A percentile compares a stretch with the other conserved stretches of the same genome.
Conservation (phyloP, 345 rosid genomes). For the Lepidium sativum region DNA sequence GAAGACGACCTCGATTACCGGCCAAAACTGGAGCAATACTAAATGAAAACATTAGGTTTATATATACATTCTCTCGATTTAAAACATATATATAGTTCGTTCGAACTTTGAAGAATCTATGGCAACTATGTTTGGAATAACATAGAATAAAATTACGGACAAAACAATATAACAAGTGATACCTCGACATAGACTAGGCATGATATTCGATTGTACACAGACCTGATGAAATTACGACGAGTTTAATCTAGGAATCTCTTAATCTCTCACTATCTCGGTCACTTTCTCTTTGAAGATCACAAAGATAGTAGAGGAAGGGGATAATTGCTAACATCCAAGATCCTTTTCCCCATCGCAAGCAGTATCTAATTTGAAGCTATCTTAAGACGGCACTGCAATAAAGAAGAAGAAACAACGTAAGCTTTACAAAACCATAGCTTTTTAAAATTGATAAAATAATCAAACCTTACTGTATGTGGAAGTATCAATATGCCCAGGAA, state of each 20-base stretch:
- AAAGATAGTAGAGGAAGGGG: neutral
- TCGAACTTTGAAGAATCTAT: no score
- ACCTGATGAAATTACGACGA: neutral
- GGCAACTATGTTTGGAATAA: no score
- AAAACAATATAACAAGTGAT: neutral
- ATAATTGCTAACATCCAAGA: neutral
- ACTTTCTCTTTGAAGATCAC: neutral
- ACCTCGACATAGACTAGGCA: neutral
- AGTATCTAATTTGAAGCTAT: neutral
- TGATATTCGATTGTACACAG: neutral
- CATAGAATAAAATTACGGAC: neutral
- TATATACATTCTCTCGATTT: no score
- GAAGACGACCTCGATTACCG: no score
- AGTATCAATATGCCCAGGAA: conserved; percentile 93
- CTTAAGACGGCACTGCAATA: conserved; percentile 2
- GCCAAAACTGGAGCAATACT: no score
- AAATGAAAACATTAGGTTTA: no score
- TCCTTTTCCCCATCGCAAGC: neutral
- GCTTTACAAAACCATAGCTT: neutral
- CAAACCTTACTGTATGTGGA: conserved; percentile 80
- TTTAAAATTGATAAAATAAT: neutral
- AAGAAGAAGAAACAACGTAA: neutral
- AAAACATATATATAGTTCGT: no score
- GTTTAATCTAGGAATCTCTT: neutral
- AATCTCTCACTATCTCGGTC: neutral